Evolutionary conservation across 371 early-diverging fungal species (phyloP), one percentile per base, ranked within the genome.

Genomic region (Syncephalastrum monosporum): DNA sequence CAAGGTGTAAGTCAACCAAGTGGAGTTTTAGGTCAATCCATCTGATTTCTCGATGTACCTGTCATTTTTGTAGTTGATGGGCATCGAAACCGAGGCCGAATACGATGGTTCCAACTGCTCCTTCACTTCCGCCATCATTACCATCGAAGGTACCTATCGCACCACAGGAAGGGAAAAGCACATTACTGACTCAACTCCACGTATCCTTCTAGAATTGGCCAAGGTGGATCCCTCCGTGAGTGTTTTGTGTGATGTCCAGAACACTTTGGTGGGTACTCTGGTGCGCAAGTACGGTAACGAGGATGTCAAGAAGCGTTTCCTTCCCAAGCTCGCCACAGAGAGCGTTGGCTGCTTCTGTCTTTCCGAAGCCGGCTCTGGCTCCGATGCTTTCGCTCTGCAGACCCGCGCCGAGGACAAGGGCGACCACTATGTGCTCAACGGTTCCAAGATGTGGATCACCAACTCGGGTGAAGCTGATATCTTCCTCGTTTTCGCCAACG

Each of bases 401-500:
- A 95, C 97, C 17, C 84, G 87, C 24, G 99, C 99, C 25, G 85
- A 81, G 44, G 93, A 93, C 70, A 80, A 93, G 47, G 95, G 89
- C 50, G 93, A 94, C 70, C 85, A 96, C 70, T 98, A 94, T 64
- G 73, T 95, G 53, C 55, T 98, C 45, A 96, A 90, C 67, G 99
- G 96, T 27, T 71, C 82, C 60, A 98, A 98, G 83, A 92, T 96
- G 94, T 91, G 90, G 89, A 94, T 90, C 67, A 90, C 94, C 65
- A 92, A 93, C 79, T 88, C 90, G 19, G 81, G 66, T 45, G 96
- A 96, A 70, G 96, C 97, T 53, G 95, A 93, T 48, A 88, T 96
- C 63, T 98, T 97, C 82, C 80, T 98, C 44, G 96, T 98, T 17
- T 98, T 98, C 82, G 99, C 99, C 68, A 98, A 94, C 68, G 89